Evolutionary conservation across 805 yeast species (phyloP).

Genomic region (Yarrowia bubula): DNA sequence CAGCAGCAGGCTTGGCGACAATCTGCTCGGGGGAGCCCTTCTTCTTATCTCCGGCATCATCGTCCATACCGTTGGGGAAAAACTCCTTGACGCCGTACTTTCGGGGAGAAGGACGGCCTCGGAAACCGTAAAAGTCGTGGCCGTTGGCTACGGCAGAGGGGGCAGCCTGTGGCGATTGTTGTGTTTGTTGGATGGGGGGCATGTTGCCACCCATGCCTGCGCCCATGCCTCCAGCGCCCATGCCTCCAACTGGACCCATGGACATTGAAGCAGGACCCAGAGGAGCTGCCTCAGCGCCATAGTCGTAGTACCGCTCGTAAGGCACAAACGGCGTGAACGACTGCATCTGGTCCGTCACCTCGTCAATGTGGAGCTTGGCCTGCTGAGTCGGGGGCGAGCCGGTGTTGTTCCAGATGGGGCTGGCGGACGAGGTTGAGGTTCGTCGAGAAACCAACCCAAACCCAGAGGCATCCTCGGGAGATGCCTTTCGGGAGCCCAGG

Average conservation of each 20-base stretch:
- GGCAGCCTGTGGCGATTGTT: constrained; percentile 2
- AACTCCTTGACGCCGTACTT: constrained; percentile 26
- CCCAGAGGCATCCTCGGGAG: constrained; percentile 11
- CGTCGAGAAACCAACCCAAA: constrained; percentile 14
- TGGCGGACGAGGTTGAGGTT: constrained; percentile 19
- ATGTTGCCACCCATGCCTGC: neutral
- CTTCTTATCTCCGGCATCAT: constrained; percentile 12
- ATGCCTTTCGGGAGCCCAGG: constrained; percentile 17
- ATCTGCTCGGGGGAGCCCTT: constrained; percentile 25
- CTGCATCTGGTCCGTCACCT: constrained; percentile 26
- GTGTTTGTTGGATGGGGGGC: neutral
- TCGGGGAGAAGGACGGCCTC: constrained; percentile 5
- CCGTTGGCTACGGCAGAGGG: neutral
- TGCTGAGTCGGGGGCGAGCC: constrained; percentile 15
- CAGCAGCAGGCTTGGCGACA: neutral
- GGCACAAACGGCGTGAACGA: constrained; percentile 18
- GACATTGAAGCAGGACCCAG: constrained; percentile 6
- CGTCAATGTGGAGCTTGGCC: constrained; percentile 23
- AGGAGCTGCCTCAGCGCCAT: constrained; percentile 13
- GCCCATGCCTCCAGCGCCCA: neutral
- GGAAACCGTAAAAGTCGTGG: constrained; percentile 23
- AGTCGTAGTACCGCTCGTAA: constrained; percentile 21
- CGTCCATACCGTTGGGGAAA: constrained; percentile 26
- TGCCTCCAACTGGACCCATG: neutral
- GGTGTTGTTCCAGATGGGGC: constrained; percentile 27